A percentile compares a stretch with the other conserved stretches of the same genome.
These are phyloP conservation scores for Cyberlindnera veronae DNA, from an alignment of 805 yeast genomes.

Conservation along the genomic window DNA sequence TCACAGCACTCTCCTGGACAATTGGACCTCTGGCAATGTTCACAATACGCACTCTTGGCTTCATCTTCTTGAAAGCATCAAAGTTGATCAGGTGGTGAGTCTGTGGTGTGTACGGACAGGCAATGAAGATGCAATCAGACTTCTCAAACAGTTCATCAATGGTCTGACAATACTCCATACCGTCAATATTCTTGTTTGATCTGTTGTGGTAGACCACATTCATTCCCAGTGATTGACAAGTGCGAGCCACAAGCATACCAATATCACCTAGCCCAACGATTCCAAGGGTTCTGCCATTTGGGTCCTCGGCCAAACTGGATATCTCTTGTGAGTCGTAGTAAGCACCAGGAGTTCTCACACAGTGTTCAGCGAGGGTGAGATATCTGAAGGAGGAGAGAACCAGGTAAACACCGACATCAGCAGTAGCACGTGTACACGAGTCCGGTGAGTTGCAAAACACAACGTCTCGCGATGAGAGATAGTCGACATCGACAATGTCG, in stretches of 20 bases:
- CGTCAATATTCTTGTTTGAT: conserved; percentile 35
- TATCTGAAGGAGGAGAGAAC: conserved; percentile 35
- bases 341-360: conserved; percentile 32
- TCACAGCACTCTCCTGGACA: conserved; percentile 37
- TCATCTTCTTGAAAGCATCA: conserved; percentile 28
- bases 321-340: conserved; percentile 32
- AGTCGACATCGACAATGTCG: conserved; percentile 37
- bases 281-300: conserved; percentile 41
- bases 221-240: conserved; percentile 43
- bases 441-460: conserved; percentile 39
- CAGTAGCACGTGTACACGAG: conserved; percentile 38
- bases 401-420: conserved; percentile 35
- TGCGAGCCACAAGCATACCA: conserved; percentile 40
- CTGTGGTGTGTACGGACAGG: conserved; percentile 37
- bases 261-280: conserved; percentile 47
- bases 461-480: conserved; percentile 31
- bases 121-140: conserved; percentile 34
- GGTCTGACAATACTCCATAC: conserved; percentile 28
- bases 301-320: conserved; percentile 36
- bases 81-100: conserved; percentile 36
- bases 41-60: conserved; percentile 30
- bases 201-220: conserved; percentile 41
- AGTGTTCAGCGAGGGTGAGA: conserved; percentile 35
- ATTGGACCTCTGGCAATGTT: conserved; percentile 41
- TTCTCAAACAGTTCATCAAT: conserved; percentile 27